These are phyloP conservation scores for Phytophthora pinifolia DNA, from an alignment of 352 stramenopile species.

Conservation along the genomic window DNA sequence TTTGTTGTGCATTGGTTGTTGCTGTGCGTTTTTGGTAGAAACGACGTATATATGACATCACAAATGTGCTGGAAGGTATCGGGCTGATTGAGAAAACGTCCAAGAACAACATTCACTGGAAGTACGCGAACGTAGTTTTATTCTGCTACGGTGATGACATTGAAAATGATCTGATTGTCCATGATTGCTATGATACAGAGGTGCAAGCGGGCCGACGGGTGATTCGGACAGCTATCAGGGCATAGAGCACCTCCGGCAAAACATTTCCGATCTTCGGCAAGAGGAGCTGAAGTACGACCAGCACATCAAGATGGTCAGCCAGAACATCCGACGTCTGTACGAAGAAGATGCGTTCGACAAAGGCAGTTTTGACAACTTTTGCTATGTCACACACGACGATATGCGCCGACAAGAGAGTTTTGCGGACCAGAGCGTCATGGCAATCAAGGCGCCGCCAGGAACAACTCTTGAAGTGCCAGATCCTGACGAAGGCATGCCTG, in stretches of 20 bases:
- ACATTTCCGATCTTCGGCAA: constrained; percentile 77
- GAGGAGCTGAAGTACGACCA: constrained; percentile 86
- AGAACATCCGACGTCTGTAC: constrained; percentile 82
- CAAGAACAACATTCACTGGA: constrained; percentile 99
- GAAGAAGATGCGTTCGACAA: constrained; percentile 83
- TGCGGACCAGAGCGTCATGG: constrained; percentile 91
- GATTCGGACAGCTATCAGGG: constrained; percentile 59
- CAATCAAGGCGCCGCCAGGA: constrained; percentile 92
- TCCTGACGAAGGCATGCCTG: constrained; percentile 92
- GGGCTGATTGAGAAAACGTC: constrained; percentile 97
- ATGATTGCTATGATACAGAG: constrained; percentile 32
- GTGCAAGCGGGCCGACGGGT: constrained; percentile 47
- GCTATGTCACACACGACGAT: constrained; percentile 88
- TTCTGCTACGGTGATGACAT: no score
- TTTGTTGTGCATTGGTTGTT: neutral
- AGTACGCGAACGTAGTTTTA: constrained; percentile 48
- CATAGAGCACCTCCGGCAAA: constrained; percentile 73
- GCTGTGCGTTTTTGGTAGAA: constrained; percentile 57
- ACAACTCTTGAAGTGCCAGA: constrained; percentile 95
- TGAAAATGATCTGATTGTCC: no score
- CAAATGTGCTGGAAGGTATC: constrained; percentile 98
- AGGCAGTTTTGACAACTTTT: constrained; percentile 77
- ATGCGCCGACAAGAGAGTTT: constrained; percentile 86
- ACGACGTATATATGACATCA: constrained; percentile 99
- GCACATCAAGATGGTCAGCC: constrained; percentile 80